Percentiles rank a stretch among this genome's conserved stretches.
Evolutionary conservation across 805 yeast species (phyloP).

Genomic region (Hermanozyma aechmeae): DNA sequence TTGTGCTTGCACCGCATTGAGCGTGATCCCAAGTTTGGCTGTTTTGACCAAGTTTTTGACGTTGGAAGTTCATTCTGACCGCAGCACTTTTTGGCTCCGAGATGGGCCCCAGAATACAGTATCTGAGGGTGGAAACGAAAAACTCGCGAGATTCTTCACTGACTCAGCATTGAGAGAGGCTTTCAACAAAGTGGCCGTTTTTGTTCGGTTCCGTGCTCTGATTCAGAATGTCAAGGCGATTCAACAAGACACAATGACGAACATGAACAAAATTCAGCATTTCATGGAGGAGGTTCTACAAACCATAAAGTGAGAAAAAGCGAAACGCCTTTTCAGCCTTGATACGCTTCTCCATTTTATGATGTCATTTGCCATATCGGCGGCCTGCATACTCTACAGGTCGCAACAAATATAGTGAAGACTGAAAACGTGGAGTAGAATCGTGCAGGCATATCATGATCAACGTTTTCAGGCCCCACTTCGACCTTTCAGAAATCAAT

Average conservation of each 20-base stretch:
- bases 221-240: conserved; percentile 2
- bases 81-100: background rate
- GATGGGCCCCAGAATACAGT: background rate
- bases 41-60: conserved; percentile 6
- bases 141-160: conserved; percentile 1
- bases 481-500: too few relatives aligned
- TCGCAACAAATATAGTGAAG: background rate
- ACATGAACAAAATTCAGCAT: conserved; percentile 11
- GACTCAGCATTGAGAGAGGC: conserved; percentile 3
- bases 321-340: too few relatives aligned
- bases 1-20: conserved; percentile 9
- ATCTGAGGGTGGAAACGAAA: background rate
- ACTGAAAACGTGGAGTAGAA: background rate
- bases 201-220: conserved; percentile 7
- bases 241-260: conserved; percentile 8
- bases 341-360: too few relatives aligned
- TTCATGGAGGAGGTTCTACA: conserved; percentile 13
- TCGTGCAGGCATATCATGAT: conserved; percentile 3
- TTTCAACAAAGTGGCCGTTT: conserved; percentile 5
- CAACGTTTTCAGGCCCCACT: conserved; percentile 4
- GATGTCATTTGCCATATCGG: too few relatives aligned
- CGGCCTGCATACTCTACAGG: background rate
- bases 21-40: conserved; percentile 11
- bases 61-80: conserved; percentile 1
- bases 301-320: too few relatives aligned